phyloP scores from a whole-genome alignment of 2,329 filamentous ascomycete genomes.

The Pezizomycotina sp. region DNA sequence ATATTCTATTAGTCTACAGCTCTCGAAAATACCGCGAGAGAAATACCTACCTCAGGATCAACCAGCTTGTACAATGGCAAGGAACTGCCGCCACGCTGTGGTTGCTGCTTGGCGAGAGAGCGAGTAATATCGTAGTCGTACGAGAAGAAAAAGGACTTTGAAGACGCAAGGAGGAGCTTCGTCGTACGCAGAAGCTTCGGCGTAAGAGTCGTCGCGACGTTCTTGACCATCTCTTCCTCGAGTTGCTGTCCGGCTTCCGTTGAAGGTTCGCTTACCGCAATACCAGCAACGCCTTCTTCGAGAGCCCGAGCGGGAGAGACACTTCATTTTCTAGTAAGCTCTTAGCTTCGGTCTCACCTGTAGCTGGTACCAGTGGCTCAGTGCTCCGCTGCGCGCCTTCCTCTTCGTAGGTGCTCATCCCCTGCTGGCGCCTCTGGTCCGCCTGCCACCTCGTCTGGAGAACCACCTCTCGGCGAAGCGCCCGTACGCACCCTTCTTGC shows the following conservation, averaged over 20 bases:
- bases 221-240: constrained; percentile 23
- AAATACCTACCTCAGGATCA: constrained; percentile 44
- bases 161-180: constrained; percentile 64
- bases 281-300: constrained; percentile 17
- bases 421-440: constrained; percentile 52
- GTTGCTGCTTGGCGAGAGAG: constrained; percentile 33
- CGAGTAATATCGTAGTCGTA: constrained; percentile 88
- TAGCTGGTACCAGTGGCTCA: constrained; percentile 18
- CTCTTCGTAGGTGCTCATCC: constrained; percentile 42
- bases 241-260: constrained; percentile 7
- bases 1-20: constrained; percentile 3
- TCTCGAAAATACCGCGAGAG: background rate
- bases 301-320: constrained; percentile 4
- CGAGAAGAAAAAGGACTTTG: constrained; percentile 80
- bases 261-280: constrained; percentile 6
- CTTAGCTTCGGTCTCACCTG: constrained; percentile 10
- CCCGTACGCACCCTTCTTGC: constrained; percentile 66
- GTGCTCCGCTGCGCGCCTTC: constrained; percentile 27
- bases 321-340: constrained; percentile 1
- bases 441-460: constrained; percentile 62
- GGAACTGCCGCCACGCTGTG: constrained; percentile 5
- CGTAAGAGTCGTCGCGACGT: constrained; percentile 42
- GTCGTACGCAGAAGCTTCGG: constrained; percentile 74
- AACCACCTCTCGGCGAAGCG: constrained; percentile 87
- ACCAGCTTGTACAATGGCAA: constrained; percentile 54